Evolutionary conservation across 163 green algal species (phyloP).

Genomic region (Scenedesmus sp.): DNA sequence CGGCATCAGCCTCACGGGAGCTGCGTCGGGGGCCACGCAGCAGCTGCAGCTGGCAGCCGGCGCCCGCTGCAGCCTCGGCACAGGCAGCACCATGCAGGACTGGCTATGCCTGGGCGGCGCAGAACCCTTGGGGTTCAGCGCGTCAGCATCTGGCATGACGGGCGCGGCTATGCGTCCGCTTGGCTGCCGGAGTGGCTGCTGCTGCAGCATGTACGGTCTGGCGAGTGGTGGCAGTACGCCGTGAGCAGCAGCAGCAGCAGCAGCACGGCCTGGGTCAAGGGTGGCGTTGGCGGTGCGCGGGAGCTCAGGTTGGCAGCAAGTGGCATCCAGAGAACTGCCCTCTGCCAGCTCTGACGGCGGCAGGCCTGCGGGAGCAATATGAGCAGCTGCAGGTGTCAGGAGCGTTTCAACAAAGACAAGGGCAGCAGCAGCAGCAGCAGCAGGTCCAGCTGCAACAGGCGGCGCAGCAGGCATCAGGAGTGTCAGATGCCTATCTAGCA

Average conservation of each 20-base stretch:
- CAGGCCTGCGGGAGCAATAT: not conserved
- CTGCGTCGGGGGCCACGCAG: not conserved
- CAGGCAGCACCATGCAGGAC: constrained; percentile 28
- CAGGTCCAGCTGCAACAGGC: not conserved
- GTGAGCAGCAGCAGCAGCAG: not conserved
- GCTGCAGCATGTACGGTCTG: constrained; percentile 22
- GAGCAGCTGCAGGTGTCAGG: not conserved
- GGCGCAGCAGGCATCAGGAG: not conserved
- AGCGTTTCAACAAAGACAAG: not conserved
- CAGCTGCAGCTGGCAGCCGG: not conserved
- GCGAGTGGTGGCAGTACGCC: constrained; percentile 39
- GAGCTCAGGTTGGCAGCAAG: constrained; percentile 1
- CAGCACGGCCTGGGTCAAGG: constrained; percentile 14
- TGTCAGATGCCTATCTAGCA: not conserved
- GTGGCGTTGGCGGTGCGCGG: not conserved
- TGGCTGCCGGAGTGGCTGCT: constrained; percentile 44
- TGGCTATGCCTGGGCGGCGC: not conserved
- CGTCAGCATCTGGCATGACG: not conserved
- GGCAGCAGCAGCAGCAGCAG: not conserved
- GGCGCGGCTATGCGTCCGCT: not conserved
- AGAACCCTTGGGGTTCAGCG: constrained; percentile 11
- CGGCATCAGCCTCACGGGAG: not conserved
- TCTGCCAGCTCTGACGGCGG: not conserved
- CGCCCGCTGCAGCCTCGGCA: not conserved
- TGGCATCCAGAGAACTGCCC: constrained; percentile 13